These are phyloP conservation scores for Kalmusia sp. DNA, from an alignment of 2,329 filamentous ascomycete species.

Conservation along the genomic window DNA sequence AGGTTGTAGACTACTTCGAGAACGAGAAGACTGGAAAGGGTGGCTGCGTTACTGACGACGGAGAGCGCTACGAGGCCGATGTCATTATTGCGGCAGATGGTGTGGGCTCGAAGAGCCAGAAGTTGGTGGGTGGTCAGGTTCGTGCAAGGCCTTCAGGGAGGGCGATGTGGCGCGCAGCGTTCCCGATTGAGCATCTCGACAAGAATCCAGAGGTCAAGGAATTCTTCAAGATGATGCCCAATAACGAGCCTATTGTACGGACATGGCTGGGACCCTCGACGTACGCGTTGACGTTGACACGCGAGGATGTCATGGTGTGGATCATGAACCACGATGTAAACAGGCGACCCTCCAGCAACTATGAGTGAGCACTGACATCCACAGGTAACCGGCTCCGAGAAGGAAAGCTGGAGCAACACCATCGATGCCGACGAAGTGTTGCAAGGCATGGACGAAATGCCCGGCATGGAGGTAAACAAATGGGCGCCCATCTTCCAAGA, in stretches of 20 bases:
- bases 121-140: slow-evolving; percentile 53
- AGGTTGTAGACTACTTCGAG: slow-evolving; percentile 54
- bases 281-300: slow-evolving; percentile 54
- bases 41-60: slow-evolving; percentile 47
- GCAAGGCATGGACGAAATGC: slow-evolving; percentile 53
- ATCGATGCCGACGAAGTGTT: slow-evolving; percentile 56
- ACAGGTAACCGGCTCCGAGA: slow-evolving; percentile 53
- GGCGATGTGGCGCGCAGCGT: slow-evolving; percentile 51
- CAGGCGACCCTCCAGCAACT: not conserved
- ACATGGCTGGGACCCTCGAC: slow-evolving; percentile 54
- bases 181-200: slow-evolving; percentile 52
- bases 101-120: slow-evolving; percentile 55
- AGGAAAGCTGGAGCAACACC: slow-evolving; percentile 56
- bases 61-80: slow-evolving; percentile 51
- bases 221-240: slow-evolving; percentile 53
- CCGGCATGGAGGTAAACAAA: slow-evolving; percentile 48
- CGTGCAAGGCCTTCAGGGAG: slow-evolving; percentile 48
- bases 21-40: slow-evolving; percentile 48
- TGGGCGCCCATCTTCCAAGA: slow-evolving; percentile 56
- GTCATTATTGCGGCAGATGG: slow-evolving; percentile 50
- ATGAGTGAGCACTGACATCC: slow-evolving; percentile 13
- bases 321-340: slow-evolving; percentile 58
- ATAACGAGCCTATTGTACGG: slow-evolving; percentile 53
- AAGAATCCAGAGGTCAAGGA: slow-evolving; percentile 56
- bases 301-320: slow-evolving; percentile 58